phyloP scores from a whole-genome alignment of 1,284 basidiomycete species.

The Coniophora puteana region DNA sequence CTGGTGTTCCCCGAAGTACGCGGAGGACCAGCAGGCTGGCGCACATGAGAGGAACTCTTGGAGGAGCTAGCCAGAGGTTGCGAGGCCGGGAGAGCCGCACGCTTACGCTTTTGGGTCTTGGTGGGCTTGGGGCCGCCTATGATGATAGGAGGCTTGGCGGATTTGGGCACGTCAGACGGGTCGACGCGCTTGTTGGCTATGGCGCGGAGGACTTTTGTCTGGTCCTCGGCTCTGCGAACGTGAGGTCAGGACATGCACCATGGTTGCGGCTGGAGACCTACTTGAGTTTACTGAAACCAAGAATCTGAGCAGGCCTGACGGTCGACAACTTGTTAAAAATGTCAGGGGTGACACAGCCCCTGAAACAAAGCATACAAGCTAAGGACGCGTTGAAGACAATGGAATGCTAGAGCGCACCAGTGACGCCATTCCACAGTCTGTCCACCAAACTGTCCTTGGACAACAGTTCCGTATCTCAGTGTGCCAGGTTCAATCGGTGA shows the following conservation, averaged over 20 bases:
- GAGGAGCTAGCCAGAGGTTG: no score
- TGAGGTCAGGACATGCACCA: neutral
- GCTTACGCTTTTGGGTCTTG: constrained; percentile 32
- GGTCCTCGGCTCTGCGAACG: constrained; percentile 46
- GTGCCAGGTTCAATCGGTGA: constrained; percentile 47
- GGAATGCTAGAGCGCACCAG: constrained; percentile 44
- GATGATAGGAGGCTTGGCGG: constrained; percentile 26
- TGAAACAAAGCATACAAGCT: constrained; percentile 26
- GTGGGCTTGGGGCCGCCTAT: constrained; percentile 5
- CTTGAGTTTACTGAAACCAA: constrained; percentile 52
- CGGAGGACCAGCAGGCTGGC: constrained; percentile 8
- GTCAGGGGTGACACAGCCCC: constrained; percentile 67
- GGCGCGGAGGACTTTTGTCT: constrained; percentile 57
- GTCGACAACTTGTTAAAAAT: constrained; percentile 50
- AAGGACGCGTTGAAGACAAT: constrained; percentile 9
- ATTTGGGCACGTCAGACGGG: constrained; percentile 47
- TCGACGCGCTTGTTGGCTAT: constrained; percentile 50
- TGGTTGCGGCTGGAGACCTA: constrained; percentile 21
- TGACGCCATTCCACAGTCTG: constrained; percentile 70
- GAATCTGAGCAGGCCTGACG: constrained; percentile 37
- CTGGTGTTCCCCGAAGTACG: constrained; percentile 10
- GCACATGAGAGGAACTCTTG: constrained; percentile 4
- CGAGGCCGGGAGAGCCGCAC: constrained; percentile 25
- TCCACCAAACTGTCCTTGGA: constrained; percentile 44
- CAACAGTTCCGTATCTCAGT: constrained; percentile 58